Base-by-base conservation (phyloP, 2,329 filamentous ascomycete species). In the Aspergillus sp. region DNA sequence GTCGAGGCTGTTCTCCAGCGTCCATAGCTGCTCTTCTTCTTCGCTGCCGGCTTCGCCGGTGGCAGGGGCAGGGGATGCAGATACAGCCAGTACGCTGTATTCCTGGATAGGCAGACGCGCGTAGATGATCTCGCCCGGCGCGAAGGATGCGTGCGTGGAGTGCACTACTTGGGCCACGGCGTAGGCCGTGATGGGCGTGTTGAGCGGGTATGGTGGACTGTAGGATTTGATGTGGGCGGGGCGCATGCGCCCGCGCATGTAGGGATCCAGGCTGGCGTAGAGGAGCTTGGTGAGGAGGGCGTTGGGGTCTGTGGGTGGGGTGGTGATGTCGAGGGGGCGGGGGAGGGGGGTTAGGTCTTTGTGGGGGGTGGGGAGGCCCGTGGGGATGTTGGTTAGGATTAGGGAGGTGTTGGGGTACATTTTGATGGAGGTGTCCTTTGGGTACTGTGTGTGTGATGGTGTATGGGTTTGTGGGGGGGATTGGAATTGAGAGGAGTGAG, bases 181-280 rank as follows among this genome's bases (percentile, higher is more conserved):
- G 66, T 76, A 76, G 77, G 88, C 92, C 65, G 77, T 78, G 64
- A 96, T 84, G 64, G 91, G 85, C 67, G 85, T 76, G 72, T 83
- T 82, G 53, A 91, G 74, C 15, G 81, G 73, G 70, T 87, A 91
- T 2, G 89, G 76, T 1, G 88, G 81, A 21, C 81, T 74, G 80
- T 92, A 95, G 10, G 89, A 92, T 78, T 89, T 86, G 72, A 79
- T 69, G 38, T 80, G 74, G 5, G 89, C 72, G 49, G 82, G 76
- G 49, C 91, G 88, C 90, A 96, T 93, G 67, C 86, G 85, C 61
- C 89, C 90, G 59, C 92, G 89, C 81, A 91, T 87, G 80, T 96
- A 96, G 2, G 92, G 92, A 76, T 96, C 92, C 78, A 89, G 89
- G 39, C 90, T 93, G 65, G 87, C 82, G 75, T 90, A 91, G 70